A percentile compares a stretch with the other conserved stretches of the same genome.
These are phyloP conservation scores for Debaryomyces psychrophilus DNA, from an alignment of 1,139 yeast genomes.

Conservation along the genomic window DNA sequence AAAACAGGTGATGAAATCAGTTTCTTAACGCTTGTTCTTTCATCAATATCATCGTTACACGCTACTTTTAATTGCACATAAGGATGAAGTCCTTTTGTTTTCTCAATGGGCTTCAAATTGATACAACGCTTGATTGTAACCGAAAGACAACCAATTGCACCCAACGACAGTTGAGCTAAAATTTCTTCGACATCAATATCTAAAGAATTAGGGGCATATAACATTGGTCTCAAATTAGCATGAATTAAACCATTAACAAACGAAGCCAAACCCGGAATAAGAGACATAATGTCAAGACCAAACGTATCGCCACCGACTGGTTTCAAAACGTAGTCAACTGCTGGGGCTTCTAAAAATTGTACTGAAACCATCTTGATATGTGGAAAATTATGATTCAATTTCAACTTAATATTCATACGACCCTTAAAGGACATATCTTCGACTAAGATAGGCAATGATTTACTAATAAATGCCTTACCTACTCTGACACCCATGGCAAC, in stretches of 20 bases:
- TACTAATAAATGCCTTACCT: slow-evolving; percentile 77
- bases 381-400: slow-evolving; percentile 67
- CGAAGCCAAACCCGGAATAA: slow-evolving; percentile 77
- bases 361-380: slow-evolving; percentile 72
- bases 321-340: slow-evolving; percentile 74
- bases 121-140: slow-evolving; percentile 60
- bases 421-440: slow-evolving; percentile 80
- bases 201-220: slow-evolving; percentile 80
- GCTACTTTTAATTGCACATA: slow-evolving; percentile 55
- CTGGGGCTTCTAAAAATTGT: slow-evolving; percentile 75
- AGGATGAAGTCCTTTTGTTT: slow-evolving; percentile 57
- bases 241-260: slow-evolving; percentile 72
- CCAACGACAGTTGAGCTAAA: slow-evolving; percentile 62
- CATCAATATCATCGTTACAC: slow-evolving; percentile 44
- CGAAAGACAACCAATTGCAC: slow-evolving; percentile 69
- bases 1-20: slow-evolving; percentile 59
- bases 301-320: slow-evolving; percentile 89
- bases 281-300: slow-evolving; percentile 81
- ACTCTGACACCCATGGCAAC: slow-evolving; percentile 78
- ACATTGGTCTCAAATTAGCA: slow-evolving; percentile 70
- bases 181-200: slow-evolving; percentile 75
- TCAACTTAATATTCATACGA: slow-evolving; percentile 65
- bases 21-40: slow-evolving; percentile 61
- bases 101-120: slow-evolving; percentile 45
- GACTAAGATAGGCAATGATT: slow-evolving; percentile 72